Percentiles rank a stretch among this genome's conserved stretches.
Conservation (phyloP, 2,329 filamentous ascomycete genomes). For the Aureobasidium sp. region DNA sequence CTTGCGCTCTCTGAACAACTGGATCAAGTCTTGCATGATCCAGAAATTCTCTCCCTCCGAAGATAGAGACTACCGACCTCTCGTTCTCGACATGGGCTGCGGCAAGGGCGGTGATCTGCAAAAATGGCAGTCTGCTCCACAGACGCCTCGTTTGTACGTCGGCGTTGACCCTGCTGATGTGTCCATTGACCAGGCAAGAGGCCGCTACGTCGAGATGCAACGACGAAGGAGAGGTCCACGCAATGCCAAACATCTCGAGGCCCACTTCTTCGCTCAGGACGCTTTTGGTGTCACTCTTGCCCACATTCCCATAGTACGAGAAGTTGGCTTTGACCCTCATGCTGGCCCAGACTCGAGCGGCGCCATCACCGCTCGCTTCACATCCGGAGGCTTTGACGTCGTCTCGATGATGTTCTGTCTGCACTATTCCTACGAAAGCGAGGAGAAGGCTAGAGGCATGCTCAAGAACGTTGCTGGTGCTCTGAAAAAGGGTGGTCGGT, state of each 20-base stretch:
- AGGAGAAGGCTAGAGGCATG: conserved; percentile 86
- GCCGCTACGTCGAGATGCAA: conserved; percentile 72
- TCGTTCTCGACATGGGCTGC: conserved; percentile 90
- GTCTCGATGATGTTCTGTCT: conserved; percentile 99
- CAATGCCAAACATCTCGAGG: conserved; percentile 44
- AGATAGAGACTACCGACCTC: conserved; percentile 49
- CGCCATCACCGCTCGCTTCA: conserved; percentile 58
- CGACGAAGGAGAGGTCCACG: conserved; percentile 42
- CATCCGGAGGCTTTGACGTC: conserved; percentile 79
- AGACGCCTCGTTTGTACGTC: conserved; percentile 85
- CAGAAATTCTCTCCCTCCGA: conserved; percentile 72
- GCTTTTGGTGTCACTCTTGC: conserved; percentile 82
- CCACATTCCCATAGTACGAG: conserved; percentile 70
- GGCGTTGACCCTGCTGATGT: conserved; percentile 89
- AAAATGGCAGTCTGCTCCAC: conserved; percentile 94
- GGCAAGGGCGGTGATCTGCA: conserved; percentile 92
- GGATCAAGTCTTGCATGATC: conserved; percentile 96
- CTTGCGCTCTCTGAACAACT: conserved; percentile 92
- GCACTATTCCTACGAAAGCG: conserved; percentile 95
- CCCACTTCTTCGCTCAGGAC: conserved; percentile 83
- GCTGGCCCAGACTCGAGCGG: conserved; percentile 50
- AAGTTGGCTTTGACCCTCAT: conserved; percentile 80
- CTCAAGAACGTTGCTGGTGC: conserved; percentile 83
- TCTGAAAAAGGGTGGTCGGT: conserved; percentile 87
- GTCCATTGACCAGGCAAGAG: conserved; percentile 81